Evolutionary conservation across 768 basidiomycete species (phyloP), one percentile per base, ranked within the genome.

Genomic region (Boletus barrowsii): DNA sequence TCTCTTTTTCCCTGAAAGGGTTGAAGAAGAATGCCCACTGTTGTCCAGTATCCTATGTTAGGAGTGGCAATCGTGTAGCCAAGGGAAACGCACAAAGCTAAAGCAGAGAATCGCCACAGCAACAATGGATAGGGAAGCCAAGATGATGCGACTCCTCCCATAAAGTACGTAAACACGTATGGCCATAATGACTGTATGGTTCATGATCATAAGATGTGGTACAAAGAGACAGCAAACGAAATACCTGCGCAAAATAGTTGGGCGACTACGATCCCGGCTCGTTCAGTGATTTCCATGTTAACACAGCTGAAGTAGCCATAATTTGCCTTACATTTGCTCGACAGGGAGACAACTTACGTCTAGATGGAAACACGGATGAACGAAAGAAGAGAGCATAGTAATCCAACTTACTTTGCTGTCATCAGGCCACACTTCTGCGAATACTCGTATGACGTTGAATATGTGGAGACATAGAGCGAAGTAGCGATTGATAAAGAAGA

Each of bases 401-500:
- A 22, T 22, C 10, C 3, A 15, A 54, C 58, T 30, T 52, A 63
- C 58, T 30, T 37, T 10, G 10, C 42, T 35, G 18, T 32, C 6
- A 14, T 3, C 10, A 5, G 33, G 33, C 24, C 5, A n/a, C 11
- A 17, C 3, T 24, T 59, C 53, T 66, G 68, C 74, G 48, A 75
- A 76, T 18, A 59, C 67, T 44, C 74, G 69, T 5, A 70, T 42
- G 29, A 73, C 51, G 33, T 74, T 67, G 13, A 76, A 73, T 11
- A 75, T 59, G 35, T 75, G 76, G 7, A 73, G 72, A 13, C 73
- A 50, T 7, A 79, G 53, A 7, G 70, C 57, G n/a, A 73, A 22
- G 49, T 79, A 80, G 10, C 78, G 76, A 41, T 75, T 79, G 30
- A 71, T 32, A 46, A 73, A 71, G 65, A 79, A 79, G 4, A 79